phyloP scores from a whole-genome alignment of 2,329 filamentous ascomycete species.

The Fusarium irregulare region DNA sequence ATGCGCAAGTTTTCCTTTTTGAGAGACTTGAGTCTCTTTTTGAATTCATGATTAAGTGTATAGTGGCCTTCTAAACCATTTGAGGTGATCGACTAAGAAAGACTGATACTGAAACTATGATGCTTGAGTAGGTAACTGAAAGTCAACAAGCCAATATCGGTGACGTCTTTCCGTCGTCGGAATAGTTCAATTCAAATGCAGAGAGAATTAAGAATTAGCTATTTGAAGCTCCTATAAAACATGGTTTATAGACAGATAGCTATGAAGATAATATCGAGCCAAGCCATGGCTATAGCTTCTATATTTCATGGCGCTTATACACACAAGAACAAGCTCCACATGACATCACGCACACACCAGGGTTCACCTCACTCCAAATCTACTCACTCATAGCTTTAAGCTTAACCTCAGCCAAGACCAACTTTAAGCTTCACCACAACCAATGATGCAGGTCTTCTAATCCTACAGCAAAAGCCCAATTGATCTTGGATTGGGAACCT shows the following conservation, averaged over 20 bases:
- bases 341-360: constrained; percentile 43
- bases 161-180: neutral
- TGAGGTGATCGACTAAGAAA: neutral
- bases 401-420: constrained; percentile 10
- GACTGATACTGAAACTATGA: neutral
- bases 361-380: constrained; percentile 15
- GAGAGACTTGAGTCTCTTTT: neutral
- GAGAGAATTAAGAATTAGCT: neutral
- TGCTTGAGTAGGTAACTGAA: neutral
- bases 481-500: constrained; percentile 13
- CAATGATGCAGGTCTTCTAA: constrained; percentile 31
- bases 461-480: constrained; percentile 7
- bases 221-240: neutral
- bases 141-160: too few relatives aligned
- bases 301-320: neutral
- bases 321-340: constrained; percentile 31
- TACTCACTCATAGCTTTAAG: constrained; percentile 6
- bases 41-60: neutral
- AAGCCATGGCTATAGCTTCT: neutral
- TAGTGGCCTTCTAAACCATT: neutral
- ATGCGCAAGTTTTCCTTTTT: constrained; percentile 34
- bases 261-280: neutral
- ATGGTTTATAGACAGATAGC: neutral
- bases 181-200: neutral
- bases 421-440: neutral